Evolutionary conservation across 495 filamentous ascomycete species (phyloP), one percentile per base, ranked within the genome.

Genomic region (Acidomyces sp.): DNA sequence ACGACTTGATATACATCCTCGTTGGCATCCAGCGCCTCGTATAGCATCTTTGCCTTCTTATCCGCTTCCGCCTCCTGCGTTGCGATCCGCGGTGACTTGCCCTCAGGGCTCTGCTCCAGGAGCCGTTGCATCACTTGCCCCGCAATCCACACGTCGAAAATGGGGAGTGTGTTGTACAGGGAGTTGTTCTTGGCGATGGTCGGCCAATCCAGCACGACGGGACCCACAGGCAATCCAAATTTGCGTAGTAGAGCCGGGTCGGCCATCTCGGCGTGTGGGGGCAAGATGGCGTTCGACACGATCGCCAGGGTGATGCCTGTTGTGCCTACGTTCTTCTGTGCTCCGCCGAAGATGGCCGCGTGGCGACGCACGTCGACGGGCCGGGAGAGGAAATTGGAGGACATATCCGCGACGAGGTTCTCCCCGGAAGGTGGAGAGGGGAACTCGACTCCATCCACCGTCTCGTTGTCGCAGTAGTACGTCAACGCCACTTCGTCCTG

Each of bases 401-500:
- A 80, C 75, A 93, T 88, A 56, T 95, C 87, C 13, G 78, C 82
- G 15, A 90, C 64, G 4, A 72, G 70, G 38, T 74, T 70, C 12
- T 69, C 71, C 33, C 74, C 70, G 37, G 69, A 59, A 11, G 88
- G 87, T 53, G 92, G 85, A 3, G 47, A 55, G 11, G 80, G 84
- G 53, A 87, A 94, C 55, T 96, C 88, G n/a, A 95, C 84, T 34
- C 90, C 88, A 59, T 94, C 87, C 4, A 88, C 82, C 0, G 83
- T 88, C 67, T 95, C 88, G 48, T 95, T 95, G 59, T 90, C 84
- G 61, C 88, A 95, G 53, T 75, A 84, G 62, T 95, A 95, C 4
- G 86, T 77, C 55, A 87, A 69, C 0, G 85, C 81, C n/a, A 80
- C 60, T 19, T 55, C 65, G 29, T 63, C 65, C 30, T 65, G 57